Conservation (phyloP, 129 eudicot species). For the Artemisia annua region DNA sequence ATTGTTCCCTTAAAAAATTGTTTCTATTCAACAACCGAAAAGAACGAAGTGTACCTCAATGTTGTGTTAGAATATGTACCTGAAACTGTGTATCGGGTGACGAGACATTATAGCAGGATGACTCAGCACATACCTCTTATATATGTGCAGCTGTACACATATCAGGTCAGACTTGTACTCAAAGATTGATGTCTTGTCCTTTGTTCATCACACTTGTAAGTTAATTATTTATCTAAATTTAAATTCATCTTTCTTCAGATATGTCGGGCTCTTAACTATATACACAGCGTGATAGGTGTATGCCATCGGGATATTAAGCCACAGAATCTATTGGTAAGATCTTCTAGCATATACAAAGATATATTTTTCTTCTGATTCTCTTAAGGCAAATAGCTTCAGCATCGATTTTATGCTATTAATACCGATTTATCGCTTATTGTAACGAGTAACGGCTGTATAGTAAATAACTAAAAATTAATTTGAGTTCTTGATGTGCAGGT, state of each 20-base stretch:
- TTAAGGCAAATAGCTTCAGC: background rate
- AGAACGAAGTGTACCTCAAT: conserved; percentile 37
- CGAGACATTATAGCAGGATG: conserved; percentile 38
- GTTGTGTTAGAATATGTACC: conserved; percentile 36
- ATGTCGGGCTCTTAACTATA: conserved; percentile 84
- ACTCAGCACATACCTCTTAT: conserved; percentile 37
- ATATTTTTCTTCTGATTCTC: background rate
- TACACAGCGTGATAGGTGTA: conserved; percentile 86
- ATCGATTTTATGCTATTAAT: conserved; percentile 4
- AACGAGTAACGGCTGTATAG: conserved; percentile 6
- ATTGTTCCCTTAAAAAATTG: conserved; percentile 69
- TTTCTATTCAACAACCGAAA: conserved; percentile 68
- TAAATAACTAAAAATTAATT: too few species aligned
- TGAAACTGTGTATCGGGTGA: conserved; percentile 39
- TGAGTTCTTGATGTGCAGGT: conserved; percentile 52
- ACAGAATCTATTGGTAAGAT: conserved; percentile 80
- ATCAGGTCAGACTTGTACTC: conserved; percentile 29
- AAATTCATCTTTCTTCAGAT: conserved; percentile 46
- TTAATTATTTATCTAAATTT: conserved; percentile 4
- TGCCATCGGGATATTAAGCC: conserved; percentile 98
- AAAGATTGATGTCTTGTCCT: background rate
- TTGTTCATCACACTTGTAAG: background rate
- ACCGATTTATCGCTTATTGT: background rate
- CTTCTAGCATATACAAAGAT: conserved; percentile 6
- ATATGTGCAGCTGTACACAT: conserved; percentile 40